Evolutionary conservation across 2,329 filamentous ascomycete genomes (phyloP).

Genomic region (Sordariomycetes sp.): DNA sequence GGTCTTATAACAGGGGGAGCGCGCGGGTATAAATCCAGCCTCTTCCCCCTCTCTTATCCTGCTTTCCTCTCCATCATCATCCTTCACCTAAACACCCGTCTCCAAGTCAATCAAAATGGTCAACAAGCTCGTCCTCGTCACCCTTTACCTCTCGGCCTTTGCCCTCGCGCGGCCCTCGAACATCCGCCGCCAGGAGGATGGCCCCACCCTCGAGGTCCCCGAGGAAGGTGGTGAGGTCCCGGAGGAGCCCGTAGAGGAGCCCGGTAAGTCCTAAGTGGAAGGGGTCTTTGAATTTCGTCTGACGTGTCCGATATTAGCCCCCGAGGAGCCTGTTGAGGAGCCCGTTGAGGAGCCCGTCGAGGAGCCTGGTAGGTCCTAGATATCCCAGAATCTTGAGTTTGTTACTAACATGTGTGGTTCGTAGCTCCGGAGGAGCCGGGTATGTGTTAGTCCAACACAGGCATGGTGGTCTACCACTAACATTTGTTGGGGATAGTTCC

Average conservation of each 20-base stretch:
- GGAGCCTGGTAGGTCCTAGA: neutral
- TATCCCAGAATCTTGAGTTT: no score
- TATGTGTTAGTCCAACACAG: neutral
- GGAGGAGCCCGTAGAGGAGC: neutral
- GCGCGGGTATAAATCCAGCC: neutral
- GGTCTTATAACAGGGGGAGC: neutral
- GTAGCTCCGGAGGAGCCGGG: neutral
- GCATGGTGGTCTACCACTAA: neutral
- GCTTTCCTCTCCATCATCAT: neutral
- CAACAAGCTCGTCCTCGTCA: conserved; percentile 1
- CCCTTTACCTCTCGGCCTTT: conserved; percentile 2
- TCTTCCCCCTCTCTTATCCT: neutral
- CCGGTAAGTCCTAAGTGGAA: neutral
- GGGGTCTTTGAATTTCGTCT: no score
- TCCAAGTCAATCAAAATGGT: neutral
- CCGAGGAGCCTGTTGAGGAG: neutral
- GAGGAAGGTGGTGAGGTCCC: neutral
- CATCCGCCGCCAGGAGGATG: neutral
- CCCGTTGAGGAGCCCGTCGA: neutral
- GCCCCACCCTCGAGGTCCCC: neutral
- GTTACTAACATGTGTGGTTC: no score
- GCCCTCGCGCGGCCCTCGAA: neutral
- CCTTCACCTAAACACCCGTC: neutral
- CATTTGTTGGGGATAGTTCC: neutral
- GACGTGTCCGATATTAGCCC: no score